phyloP scores from a whole-genome alignment of 305 asterid genomes.

The Ilex paraguariensis region DNA sequence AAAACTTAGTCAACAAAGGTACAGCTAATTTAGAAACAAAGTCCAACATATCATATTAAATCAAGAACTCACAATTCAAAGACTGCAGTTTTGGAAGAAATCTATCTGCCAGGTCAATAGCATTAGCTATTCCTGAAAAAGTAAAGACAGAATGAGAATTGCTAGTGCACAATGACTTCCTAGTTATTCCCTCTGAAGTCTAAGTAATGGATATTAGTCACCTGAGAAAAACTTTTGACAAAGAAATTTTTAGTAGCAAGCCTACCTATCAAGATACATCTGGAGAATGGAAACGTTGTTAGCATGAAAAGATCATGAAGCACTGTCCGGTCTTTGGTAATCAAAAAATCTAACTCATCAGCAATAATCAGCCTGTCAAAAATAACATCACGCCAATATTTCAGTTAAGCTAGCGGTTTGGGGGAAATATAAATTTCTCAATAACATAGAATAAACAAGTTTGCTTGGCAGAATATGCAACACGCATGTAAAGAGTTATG shows the following conservation, averaged over 20 bases:
- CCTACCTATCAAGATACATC: conserved; percentile 95
- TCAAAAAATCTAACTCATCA: conserved; percentile 95
- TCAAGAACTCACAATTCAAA: conserved; percentile 66
- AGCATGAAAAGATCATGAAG: conserved; percentile 96
- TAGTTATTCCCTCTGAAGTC: no score
- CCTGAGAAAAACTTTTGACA: no score
- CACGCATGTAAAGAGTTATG: no score
- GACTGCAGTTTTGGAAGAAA: conserved; percentile 89
- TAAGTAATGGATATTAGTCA: no score
- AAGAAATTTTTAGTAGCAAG: conserved; percentile 8
- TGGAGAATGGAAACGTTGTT: conserved; percentile 79
- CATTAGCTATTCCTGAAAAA: conserved; percentile 88
- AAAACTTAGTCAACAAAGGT: neutral
- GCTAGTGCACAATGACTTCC: no score
- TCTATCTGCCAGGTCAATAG: conserved; percentile 91
- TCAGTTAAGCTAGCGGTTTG: neutral
- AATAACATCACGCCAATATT: neutral
- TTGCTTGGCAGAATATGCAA: no score
- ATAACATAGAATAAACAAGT: no score
- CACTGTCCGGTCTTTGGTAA: conserved; percentile 74
- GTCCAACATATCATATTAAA: neutral
- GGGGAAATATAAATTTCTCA: no score
- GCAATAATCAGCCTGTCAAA: conserved; percentile 66
- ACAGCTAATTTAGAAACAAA: no score
- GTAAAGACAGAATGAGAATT: conserved; percentile 11